phyloP scores from a whole-genome alignment of 129 eudicot species.

The Scalesia atractyloides region DNA sequence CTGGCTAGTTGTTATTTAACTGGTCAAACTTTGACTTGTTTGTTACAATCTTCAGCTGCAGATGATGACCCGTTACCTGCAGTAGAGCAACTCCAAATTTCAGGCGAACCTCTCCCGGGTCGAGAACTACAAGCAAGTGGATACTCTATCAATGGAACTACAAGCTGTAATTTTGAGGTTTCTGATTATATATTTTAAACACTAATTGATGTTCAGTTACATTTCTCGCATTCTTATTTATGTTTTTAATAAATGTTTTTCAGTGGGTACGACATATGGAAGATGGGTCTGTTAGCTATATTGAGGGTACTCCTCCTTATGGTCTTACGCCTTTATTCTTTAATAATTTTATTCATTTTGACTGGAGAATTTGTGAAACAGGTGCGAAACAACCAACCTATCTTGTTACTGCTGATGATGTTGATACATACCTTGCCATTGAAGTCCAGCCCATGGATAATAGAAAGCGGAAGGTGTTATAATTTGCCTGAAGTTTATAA shows the following conservation, averaged over 20 bases:
- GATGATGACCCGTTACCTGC: constrained; percentile 95
- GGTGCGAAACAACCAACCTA: constrained; percentile 95
- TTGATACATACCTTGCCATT: constrained; percentile 81
- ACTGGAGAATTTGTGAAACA: constrained; percentile 36
- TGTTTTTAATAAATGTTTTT: constrained; percentile 25
- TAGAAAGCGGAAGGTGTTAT: constrained; percentile 74
- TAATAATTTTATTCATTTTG: background rate
- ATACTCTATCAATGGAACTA: constrained; percentile 87
- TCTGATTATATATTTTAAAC: constrained; percentile 8
- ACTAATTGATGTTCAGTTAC: constrained; percentile 12
- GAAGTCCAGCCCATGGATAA: constrained; percentile 98
- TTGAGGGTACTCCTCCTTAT: constrained; percentile 63
- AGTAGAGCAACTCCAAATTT: constrained; percentile 83
- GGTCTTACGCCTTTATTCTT: background rate
- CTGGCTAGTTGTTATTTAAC: background rate
- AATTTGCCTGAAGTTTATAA: constrained; percentile 7
- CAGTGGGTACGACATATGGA: constrained; percentile 99
- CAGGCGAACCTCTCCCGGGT: constrained; percentile 95
- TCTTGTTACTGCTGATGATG: constrained; percentile 91
- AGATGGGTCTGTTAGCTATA: constrained; percentile 85
- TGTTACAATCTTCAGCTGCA: constrained; percentile 63
- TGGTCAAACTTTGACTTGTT: constrained; percentile 10
- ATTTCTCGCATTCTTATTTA: constrained; percentile 2
- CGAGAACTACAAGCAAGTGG: constrained; percentile 85
- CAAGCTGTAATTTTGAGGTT: constrained; percentile 98